A percentile compares a stretch with the other conserved stretches of the same genome.
These are phyloP conservation scores for Suillus ampliporus DNA, from an alignment of 768 basidiomycete species.

Conservation along the genomic window DNA sequence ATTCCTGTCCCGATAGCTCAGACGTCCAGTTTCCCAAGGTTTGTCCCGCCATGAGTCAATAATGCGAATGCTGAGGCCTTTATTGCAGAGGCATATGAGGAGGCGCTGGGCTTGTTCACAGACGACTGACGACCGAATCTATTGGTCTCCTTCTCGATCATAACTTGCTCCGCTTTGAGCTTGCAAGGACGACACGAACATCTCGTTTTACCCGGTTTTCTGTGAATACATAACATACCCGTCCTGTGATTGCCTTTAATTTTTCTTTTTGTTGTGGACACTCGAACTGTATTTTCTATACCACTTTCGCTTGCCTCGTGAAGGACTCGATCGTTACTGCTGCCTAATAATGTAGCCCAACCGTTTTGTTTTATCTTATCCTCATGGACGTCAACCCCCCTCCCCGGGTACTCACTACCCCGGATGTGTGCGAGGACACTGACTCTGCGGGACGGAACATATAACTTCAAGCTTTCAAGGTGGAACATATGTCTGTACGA, in stretches of 20 bases:
- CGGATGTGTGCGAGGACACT: too few relatives aligned
- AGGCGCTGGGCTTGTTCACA: constrained; percentile 22
- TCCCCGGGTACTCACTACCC: not conserved
- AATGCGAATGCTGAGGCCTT: not conserved
- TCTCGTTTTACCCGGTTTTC: not conserved
- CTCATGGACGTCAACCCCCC: not conserved
- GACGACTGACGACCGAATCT: not conserved
- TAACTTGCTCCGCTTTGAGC: not conserved
- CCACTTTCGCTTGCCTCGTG: not conserved
- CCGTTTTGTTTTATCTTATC: not conserved
- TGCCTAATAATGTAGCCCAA: not conserved
- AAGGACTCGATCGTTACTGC: not conserved
- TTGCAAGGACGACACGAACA: not conserved
- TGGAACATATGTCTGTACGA: not conserved
- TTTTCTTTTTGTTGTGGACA: not conserved
- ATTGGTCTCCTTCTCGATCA: constrained; percentile 4
- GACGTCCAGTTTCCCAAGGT: constrained; percentile 27
- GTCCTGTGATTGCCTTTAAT: not conserved
- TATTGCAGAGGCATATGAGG: constrained; percentile 23
- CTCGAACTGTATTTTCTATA: constrained; percentile 5
- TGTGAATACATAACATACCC: not conserved
- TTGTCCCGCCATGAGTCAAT: not conserved
- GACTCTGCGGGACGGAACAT: too few relatives aligned
- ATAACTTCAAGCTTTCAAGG: too few relatives aligned
- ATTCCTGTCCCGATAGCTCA: not conserved